Percentiles rank a stretch among this genome's conserved stretches.
Conservation (phyloP, 2,329 filamentous ascomycete species). For the Ciborinia camelliae region DNA sequence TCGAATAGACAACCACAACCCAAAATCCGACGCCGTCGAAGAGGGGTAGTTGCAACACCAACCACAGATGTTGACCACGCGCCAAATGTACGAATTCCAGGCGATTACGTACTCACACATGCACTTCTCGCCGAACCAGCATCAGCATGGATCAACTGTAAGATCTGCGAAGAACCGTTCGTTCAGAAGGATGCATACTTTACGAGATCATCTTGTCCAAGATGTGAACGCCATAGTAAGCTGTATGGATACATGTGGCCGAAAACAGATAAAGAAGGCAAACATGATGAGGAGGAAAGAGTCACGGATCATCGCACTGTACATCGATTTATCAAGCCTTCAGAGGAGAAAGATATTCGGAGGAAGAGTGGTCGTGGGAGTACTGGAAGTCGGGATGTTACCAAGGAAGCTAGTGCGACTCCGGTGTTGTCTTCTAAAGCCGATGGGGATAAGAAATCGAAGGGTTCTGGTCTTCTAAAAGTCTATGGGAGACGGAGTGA, state of each 20-base stretch:
- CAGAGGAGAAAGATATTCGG: slow-evolving; percentile 53
- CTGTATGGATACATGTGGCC: slow-evolving; percentile 95
- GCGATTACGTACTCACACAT: slow-evolving; percentile 80
- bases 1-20: slow-evolving; percentile 16
- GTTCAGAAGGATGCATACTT: slow-evolving; percentile 86
- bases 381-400: slow-evolving; percentile 28
- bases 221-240: slow-evolving; percentile 93
- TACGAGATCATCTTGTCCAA: slow-evolving; percentile 79
- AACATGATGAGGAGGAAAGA: slow-evolving; percentile 66
- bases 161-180: slow-evolving; percentile 76
- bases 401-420: slow-evolving; percentile 27
- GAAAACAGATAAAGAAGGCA: slow-evolving; percentile 81
- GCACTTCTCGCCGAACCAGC: slow-evolving; percentile 69
- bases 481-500: not conserved
- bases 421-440: not conserved
- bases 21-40: slow-evolving; percentile 24
- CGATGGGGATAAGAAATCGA: slow-evolving; percentile 12
- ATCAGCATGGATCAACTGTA: slow-evolving; percentile 87
- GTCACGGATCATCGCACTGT: slow-evolving; percentile 78
- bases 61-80: slow-evolving; percentile 31
- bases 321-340: slow-evolving; percentile 74
- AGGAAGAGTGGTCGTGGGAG: slow-evolving; percentile 26
- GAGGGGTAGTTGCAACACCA: slow-evolving; percentile 22
- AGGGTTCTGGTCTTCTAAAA: not conserved
- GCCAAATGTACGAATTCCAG: slow-evolving; percentile 52